Evolutionary conservation across 2,329 filamentous ascomycete species (phyloP), one percentile per base, ranked within the genome.

Genomic region (Colletotrichum sp.): DNA sequence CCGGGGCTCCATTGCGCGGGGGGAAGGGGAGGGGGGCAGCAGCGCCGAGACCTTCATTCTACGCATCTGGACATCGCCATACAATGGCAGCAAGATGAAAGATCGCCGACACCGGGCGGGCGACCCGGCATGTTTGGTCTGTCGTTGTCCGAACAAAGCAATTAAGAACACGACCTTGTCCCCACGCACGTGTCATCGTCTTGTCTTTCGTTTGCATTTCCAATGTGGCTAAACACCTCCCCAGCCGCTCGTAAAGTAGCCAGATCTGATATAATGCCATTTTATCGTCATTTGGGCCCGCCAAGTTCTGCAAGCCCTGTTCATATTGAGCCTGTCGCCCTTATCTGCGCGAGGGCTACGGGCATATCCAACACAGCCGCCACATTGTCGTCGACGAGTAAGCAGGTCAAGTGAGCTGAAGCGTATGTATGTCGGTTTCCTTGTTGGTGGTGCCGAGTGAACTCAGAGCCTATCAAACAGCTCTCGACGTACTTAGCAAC

Each of bases 71-170:
- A 34, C 49, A 49, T 64, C 44, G 24, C 36, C 68, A 65, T 44
- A 39, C 15, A 52, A 39, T 15, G 62, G 59, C 62, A 68, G 76
- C 77, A 76, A 80, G 76, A 76, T 67, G 76, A 73, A 62, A 75
- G 81, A 82, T 83, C 81, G 79, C 80, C 78, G 36, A 77, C 78
- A 39, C 44, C 60, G 49, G 21, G 26, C 60, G 49, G 21, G 26
- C 55, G 39, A 62, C 30, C 79, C 80, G 79, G 80, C 80, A 80
- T 81, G 80, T 84, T 82, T 82, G 79, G 80, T 79, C 64, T 84
- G 83, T 85, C 85, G 82, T 78, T 85, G 83, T 82, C 85, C 84
- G 84, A 85, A 81, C 79, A 79, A 81, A 83, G 81, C 80, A 82
- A 32, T 44, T 44, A 63, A 66, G 55, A 72, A 64, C 39, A 59